These are phyloP conservation scores for Xerocomus potaroensis DNA, from an alignment of 768 basidiomycete genomes.

Conservation along the genomic window DNA sequence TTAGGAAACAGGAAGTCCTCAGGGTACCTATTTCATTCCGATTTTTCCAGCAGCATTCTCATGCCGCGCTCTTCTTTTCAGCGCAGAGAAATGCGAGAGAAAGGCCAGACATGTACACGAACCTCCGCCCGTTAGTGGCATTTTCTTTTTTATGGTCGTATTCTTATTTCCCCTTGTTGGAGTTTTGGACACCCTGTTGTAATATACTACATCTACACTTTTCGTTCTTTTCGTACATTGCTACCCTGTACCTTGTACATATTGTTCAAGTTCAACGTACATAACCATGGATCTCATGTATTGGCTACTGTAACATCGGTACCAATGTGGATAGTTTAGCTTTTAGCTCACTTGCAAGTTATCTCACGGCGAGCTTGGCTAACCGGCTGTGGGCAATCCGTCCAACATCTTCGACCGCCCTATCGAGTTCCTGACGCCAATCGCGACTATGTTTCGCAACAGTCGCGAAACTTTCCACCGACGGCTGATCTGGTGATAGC, in stretches of 20 bases:
- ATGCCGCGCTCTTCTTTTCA: conserved; percentile 12
- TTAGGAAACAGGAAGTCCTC: conserved; percentile 46
- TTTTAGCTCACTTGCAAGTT: conserved; percentile 1
- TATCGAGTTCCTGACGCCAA: conserved; percentile 66
- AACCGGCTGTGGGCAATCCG: conserved; percentile 72
- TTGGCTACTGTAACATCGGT: too few species aligned
- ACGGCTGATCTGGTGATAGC: conserved; percentile 35
- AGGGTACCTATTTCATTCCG: conserved; percentile 38
- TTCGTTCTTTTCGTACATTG: conserved; percentile 5
- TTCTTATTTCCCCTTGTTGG: conserved; percentile 25
- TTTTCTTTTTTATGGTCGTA: conserved; percentile 27
- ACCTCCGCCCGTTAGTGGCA: conserved; percentile 7
- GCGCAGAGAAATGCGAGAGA: conserved; percentile 29
- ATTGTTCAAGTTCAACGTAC: conserved; percentile 10
- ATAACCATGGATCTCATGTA: conserved; percentile 2
- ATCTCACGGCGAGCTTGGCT: conserved; percentile 21
- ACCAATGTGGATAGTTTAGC: not conserved
- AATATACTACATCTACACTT: conserved; percentile 6
- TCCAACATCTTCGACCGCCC: conserved; percentile 73
- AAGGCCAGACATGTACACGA: conserved; percentile 20
- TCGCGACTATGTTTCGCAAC: conserved; percentile 37
- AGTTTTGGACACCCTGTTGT: conserved; percentile 27
- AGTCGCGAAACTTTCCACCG: conserved; percentile 34
- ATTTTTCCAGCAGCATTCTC: conserved; percentile 2
- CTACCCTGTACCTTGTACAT: conserved; percentile 1